Evolutionary conservation across 345 rosid genomes (phyloP).

Genomic region (Toxicodendron radicans): DNA sequence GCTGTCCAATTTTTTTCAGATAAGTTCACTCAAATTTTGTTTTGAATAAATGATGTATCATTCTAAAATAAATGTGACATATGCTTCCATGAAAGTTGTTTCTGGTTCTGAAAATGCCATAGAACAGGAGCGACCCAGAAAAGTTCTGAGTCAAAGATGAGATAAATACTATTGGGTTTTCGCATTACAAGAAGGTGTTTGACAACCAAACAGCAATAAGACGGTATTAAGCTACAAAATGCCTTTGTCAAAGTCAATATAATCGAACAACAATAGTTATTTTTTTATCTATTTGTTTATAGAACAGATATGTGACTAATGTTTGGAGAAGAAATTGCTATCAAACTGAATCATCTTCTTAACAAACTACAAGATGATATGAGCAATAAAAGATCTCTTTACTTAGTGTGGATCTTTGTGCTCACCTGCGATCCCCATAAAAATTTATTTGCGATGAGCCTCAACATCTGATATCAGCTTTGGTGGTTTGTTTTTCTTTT

Average conservation of each 20-base stretch:
- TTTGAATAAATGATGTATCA: no score
- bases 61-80: no score
- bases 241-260: neutral
- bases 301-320: neutral
- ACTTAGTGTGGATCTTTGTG: neutral
- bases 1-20: no score
- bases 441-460: slow-evolving; percentile 55
- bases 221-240: neutral
- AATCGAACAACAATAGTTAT: neutral
- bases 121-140: neutral
- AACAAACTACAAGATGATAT: neutral
- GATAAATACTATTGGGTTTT: neutral
- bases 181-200: neutral
- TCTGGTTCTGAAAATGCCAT: neutral
- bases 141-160: neutral
- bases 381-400: neutral
- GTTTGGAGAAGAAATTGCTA: neutral
- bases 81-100: no score
- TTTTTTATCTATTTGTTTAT: neutral
- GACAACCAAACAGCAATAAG: neutral
- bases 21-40: no score
- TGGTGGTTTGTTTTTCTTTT: slow-evolving; percentile 61
- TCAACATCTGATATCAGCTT: slow-evolving; percentile 58
- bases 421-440: neutral
- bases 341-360: neutral